Conservation (phyloP, 148 eudicot species). For the Tetragonia tetragonoides region DNA sequence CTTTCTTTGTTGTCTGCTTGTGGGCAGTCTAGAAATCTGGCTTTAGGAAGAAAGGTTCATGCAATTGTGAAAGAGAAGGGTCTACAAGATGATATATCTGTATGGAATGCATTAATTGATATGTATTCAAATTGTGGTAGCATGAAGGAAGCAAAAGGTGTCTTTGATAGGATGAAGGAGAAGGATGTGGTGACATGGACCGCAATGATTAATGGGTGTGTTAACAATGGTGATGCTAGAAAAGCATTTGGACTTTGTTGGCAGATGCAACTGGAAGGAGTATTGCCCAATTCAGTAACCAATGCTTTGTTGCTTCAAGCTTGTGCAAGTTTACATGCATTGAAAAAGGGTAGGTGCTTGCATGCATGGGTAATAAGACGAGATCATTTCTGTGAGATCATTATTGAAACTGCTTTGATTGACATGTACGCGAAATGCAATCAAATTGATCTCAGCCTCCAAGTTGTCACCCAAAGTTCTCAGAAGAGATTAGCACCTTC, state of each 20-base stretch:
- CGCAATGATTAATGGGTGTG: constrained; percentile 53
- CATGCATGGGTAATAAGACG: constrained; percentile 61
- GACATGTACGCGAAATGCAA: constrained; percentile 72
- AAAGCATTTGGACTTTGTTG: constrained; percentile 39
- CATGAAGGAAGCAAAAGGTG: constrained; percentile 42
- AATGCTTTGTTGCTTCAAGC: constrained; percentile 50
- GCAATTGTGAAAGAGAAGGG: constrained; percentile 43
- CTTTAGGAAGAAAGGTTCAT: constrained; percentile 45
- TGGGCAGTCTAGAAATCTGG: constrained; percentile 43
- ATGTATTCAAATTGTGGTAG: constrained; percentile 72
- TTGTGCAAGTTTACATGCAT: constrained; percentile 35
- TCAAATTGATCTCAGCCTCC: constrained; percentile 28
- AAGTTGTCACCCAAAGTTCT: constrained; percentile 42
- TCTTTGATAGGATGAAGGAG: constrained; percentile 45
- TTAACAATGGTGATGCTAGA: constrained; percentile 34
- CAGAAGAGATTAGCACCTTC: constrained; percentile 49
- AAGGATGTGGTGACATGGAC: constrained; percentile 78
- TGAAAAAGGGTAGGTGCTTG: constrained; percentile 53
- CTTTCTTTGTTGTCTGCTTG: constrained; percentile 66
- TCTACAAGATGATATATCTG: constrained; percentile 30
- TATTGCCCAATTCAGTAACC: constrained; percentile 57
- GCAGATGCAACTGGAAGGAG: constrained; percentile 49
- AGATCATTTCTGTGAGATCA: constrained; percentile 44
- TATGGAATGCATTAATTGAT: constrained; percentile 64
- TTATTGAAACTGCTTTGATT: constrained; percentile 58